Conservation (phyloP, 1,139 yeast genomes). For the Cylindricascospora bacillispora region DNA sequence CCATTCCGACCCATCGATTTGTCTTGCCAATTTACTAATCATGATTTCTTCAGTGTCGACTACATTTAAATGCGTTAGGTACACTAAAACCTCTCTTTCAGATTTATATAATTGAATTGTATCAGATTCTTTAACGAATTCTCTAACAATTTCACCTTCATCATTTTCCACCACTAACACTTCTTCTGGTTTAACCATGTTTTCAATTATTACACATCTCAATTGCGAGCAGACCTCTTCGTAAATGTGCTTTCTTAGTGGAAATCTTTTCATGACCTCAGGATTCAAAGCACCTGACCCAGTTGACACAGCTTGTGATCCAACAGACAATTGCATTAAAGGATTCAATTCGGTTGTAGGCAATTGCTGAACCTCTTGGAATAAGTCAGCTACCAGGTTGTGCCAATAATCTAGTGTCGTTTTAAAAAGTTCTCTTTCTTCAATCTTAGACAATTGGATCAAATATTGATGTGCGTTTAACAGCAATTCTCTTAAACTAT, state of each 20-base stretch:
- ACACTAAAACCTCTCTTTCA: conserved; percentile 91
- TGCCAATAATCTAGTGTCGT: conserved; percentile 94
- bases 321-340: conserved; percentile 55
- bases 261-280: conserved; percentile 55
- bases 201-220: conserved; percentile 84
- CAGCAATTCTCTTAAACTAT: conserved; percentile 44
- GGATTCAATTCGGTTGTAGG: conserved; percentile 57
- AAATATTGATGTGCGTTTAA: conserved; percentile 68
- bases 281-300: conserved; percentile 84
- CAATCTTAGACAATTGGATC: conserved; percentile 76
- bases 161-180: conserved; percentile 93
- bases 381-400: conserved; percentile 64
- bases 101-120: conserved; percentile 91
- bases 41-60: conserved; percentile 87
- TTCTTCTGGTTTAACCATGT: conserved; percentile 98
- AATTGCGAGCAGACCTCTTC: conserved; percentile 62
- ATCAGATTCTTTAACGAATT: conserved; percentile 91
- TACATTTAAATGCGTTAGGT: conserved; percentile 89
- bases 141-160: conserved; percentile 98
- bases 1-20: conserved; percentile 96
- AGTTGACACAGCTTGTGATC: conserved; percentile 36
- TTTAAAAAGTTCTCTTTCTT: conserved; percentile 91
- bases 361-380: conserved; percentile 70
- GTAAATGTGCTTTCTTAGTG: conserved; percentile 79
- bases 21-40: conserved; percentile 82